Percentiles rank a stretch among this genome's conserved stretches.
Conservation (phyloP, 2,329 filamentous ascomycete species). For the Fusarium graminum region DNA sequence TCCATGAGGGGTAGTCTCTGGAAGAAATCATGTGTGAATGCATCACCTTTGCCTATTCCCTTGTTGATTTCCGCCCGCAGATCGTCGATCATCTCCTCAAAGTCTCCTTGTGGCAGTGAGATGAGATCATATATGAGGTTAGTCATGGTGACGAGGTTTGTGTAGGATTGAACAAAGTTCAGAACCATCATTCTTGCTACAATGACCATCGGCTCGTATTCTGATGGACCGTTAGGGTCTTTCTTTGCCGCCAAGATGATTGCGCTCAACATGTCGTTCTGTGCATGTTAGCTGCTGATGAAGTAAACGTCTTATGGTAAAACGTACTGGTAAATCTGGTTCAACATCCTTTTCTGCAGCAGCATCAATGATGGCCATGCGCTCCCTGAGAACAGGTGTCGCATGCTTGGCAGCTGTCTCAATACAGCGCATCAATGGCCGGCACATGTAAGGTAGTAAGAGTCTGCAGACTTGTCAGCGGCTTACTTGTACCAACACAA, state of each 20-base stretch:
- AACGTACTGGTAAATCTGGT: conserved; percentile 12
- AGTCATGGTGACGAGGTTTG: conserved; percentile 33
- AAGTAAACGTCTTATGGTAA: fast-evolving
- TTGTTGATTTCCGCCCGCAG: conserved; percentile 21
- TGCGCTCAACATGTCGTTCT: conserved; percentile 35
- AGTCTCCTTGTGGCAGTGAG: conserved; percentile 23
- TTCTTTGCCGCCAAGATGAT: conserved; percentile 31
- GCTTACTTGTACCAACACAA: fast-evolving
- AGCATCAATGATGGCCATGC: conserved; percentile 27
- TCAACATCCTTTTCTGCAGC: conserved; percentile 19
- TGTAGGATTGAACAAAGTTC: conserved; percentile 35
- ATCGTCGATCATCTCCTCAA: conserved; percentile 20
- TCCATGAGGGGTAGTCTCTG: conserved; percentile 30
- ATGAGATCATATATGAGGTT: conserved; percentile 35
- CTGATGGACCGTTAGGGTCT: conserved; percentile 15
- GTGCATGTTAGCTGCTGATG: background rate
- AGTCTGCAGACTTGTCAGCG: conserved; percentile 13
- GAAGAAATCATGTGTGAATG: conserved; percentile 30
- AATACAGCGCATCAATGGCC: conserved; percentile 28
- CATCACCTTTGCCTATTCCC: conserved; percentile 23
- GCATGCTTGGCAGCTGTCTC: conserved; percentile 31
- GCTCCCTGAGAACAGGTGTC: conserved; percentile 22
- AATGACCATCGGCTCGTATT: conserved; percentile 31
- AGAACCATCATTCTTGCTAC: conserved; percentile 36
- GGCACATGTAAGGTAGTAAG: conserved; percentile 28